These are phyloP conservation scores for Mrakia blollopis DNA, from an alignment of 768 basidiomycete genomes.

Conservation along the genomic window DNA sequence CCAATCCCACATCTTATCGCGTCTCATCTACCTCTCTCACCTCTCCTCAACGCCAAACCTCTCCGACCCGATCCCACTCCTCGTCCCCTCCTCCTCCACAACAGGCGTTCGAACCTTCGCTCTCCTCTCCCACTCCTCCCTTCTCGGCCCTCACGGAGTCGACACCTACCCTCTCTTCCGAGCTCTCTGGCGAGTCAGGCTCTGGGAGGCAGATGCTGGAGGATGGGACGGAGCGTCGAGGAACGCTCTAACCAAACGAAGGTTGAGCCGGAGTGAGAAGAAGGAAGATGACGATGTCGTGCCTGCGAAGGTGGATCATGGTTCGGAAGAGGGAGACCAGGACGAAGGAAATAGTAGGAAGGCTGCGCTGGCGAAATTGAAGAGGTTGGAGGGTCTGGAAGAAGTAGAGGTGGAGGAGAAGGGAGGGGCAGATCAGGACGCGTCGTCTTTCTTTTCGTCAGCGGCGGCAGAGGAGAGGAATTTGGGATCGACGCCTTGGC, in stretches of 20 bases:
- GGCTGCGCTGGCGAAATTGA: background rate
- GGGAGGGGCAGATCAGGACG: background rate
- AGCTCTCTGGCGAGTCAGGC: background rate
- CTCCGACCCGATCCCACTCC: background rate
- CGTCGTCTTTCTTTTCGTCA: background rate
- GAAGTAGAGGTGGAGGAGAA: background rate
- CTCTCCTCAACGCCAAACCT: background rate
- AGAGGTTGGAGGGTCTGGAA: background rate
- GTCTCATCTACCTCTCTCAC: background rate
- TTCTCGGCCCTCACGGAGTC: background rate
- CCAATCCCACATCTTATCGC: background rate
- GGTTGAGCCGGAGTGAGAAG: no score
- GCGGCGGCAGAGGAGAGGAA: background rate
- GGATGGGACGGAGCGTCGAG: background rate
- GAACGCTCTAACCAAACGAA: background rate
- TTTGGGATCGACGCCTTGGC: background rate
- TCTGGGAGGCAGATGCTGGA: background rate
- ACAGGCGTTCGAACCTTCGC: background rate
- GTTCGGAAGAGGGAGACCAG: background rate
- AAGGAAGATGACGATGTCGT: background rate
- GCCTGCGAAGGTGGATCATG: background rate
- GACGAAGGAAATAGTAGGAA: background rate
- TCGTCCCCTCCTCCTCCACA: background rate
- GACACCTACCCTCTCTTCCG: conserved; percentile 11
- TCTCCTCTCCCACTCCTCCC: conserved; percentile 7